Evolutionary conservation across 208 protist species (phyloP).

Genomic region (Crithidia brevicula): DNA sequence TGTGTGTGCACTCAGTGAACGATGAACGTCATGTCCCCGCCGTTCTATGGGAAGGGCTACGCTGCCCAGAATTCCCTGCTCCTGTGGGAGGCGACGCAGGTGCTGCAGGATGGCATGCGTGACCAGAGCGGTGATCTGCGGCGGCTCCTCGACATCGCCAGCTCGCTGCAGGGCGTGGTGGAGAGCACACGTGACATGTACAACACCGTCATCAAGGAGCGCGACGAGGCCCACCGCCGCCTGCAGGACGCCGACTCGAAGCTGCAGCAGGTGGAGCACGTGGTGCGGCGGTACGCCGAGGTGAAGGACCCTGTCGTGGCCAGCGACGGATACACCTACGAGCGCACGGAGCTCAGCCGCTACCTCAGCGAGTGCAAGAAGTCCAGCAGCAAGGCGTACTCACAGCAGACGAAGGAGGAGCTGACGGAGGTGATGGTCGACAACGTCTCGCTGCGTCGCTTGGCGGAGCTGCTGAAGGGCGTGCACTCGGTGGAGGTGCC

Average conservation of each 20-base stretch:
- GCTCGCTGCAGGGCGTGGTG: conserved; percentile 50
- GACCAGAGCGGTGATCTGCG: conserved; percentile 39
- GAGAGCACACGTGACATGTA: conserved; percentile 73
- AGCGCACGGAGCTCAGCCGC: conserved; percentile 58
- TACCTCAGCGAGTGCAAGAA: conserved; percentile 79
- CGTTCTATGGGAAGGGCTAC: conserved; percentile 32
- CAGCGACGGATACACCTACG: conserved; percentile 91
- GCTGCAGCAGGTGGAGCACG: conserved; percentile 63
- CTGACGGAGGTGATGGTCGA: conserved; percentile 77
- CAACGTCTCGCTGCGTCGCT: conserved; percentile 75
- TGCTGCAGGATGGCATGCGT: conserved; percentile 51
- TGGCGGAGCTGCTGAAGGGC: conserved; percentile 70
- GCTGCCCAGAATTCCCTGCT: conserved; percentile 29
- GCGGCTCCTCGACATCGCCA: conserved; percentile 45
- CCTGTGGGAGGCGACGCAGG: conserved; percentile 60
- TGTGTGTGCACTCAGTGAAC: too few relatives aligned
- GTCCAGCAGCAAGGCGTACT: conserved; percentile 84
- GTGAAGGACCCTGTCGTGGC: conserved; percentile 84
- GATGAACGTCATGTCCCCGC: conserved; percentile 34
- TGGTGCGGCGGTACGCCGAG: conserved; percentile 69
- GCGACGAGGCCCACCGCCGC: conserved; percentile 54
- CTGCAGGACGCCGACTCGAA: conserved; percentile 61
- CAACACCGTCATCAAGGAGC: conserved; percentile 66
- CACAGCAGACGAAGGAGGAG: conserved; percentile 87
- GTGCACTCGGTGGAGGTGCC: conserved; percentile 54